Evolutionary conservation across 768 basidiomycete species (phyloP), one percentile per base, ranked within the genome.

Genomic region (Mycena filopes): DNA sequence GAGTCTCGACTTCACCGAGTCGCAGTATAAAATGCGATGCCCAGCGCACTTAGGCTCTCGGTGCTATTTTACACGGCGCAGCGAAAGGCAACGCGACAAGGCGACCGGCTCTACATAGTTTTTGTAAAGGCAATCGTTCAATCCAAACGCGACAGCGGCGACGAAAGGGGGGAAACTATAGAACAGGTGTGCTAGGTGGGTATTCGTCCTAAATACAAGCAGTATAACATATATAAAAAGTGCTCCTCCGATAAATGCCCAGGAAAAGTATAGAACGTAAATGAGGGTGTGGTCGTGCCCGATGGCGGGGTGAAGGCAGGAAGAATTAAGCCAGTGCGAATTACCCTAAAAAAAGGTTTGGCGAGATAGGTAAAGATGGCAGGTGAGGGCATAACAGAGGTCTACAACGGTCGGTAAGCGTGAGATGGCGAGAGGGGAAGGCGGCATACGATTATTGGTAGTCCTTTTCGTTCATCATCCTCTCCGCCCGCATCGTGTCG

Each of bases 381-480:
- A 60, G 38, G 7, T n/a, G 45, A 15, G 29, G 45, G 21, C 31
- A 55, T 42, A 54, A n/a, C 43, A 65, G 55, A 66, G 18, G 47
- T 61, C 64, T 65, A 55, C 50, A 21, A 38, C 55, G 1, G 16
- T 28, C 36, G 58, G 46, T 63, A 7, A 63, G 68, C 53, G 53
- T 36, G 16, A 11, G 16, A 26, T 8, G 28, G 13, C 10, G 29
- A 42, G n/a, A 49, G n/a, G 55, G 45, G n/a, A 7, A 28, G 49
- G 40, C 25, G n/a, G 56, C 64, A 31, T 54, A 55, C 55, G n/a
- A 53, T 56, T 82, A 88, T 76, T 80, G 76, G 69, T 83, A 87
- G 3, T 82, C 79, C 72, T 87, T 86, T 71, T 87, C 86, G n/a
- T 73, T 73, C 4, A 77, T 76, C 63, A 66, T 67, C 38, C 80